Percentiles rank a stretch among this genome's conserved stretches.
phyloP scores from a whole-genome alignment of 768 basidiomycete genomes.

The Fistulinella prunicolor region DNA sequence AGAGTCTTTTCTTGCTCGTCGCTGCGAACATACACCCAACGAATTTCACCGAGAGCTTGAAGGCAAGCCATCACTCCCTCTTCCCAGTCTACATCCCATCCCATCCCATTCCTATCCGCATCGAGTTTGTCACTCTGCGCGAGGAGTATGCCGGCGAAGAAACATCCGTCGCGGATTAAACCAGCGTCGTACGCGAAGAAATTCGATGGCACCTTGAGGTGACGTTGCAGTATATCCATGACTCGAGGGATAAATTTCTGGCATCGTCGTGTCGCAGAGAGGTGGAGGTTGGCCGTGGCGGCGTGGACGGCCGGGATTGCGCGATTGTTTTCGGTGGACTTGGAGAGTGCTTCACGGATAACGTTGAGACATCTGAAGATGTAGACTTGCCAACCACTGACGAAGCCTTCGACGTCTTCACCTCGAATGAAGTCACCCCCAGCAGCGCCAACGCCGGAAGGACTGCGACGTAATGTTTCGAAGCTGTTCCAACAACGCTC shows the following conservation, averaged over 20 bases:
- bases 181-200: slow-evolving; percentile 87
- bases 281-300: slow-evolving; percentile 45
- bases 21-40: slow-evolving; percentile 76
- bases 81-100: slow-evolving; percentile 31
- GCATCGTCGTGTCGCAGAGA: slow-evolving; percentile 48
- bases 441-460: slow-evolving; percentile 40
- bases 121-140: slow-evolving; percentile 50
- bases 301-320: slow-evolving; percentile 45
- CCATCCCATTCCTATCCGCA: slow-evolving; percentile 12
- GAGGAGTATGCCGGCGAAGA: slow-evolving; percentile 78
- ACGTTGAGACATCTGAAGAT: slow-evolving; percentile 91
- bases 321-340: slow-evolving; percentile 43
- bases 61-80: slow-evolving; percentile 52
- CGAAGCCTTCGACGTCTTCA: slow-evolving; percentile 64
- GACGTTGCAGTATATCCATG: slow-evolving; percentile 49
- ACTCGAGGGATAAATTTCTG: slow-evolving; percentile 48
- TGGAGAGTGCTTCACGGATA: slow-evolving; percentile 69
- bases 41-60: slow-evolving; percentile 74
- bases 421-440: slow-evolving; percentile 35
- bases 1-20: slow-evolving; percentile 69
- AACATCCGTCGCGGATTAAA: slow-evolving; percentile 85
- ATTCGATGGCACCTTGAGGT: slow-evolving; percentile 39
- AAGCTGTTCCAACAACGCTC: slow-evolving; percentile 85
- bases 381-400: slow-evolving; percentile 88
- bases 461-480: slow-evolving; percentile 53